Percentiles rank a stretch among this genome's conserved stretches.
phyloP scores from a whole-genome alignment of 768 basidiomycete species.

The Epithele typhae region DNA sequence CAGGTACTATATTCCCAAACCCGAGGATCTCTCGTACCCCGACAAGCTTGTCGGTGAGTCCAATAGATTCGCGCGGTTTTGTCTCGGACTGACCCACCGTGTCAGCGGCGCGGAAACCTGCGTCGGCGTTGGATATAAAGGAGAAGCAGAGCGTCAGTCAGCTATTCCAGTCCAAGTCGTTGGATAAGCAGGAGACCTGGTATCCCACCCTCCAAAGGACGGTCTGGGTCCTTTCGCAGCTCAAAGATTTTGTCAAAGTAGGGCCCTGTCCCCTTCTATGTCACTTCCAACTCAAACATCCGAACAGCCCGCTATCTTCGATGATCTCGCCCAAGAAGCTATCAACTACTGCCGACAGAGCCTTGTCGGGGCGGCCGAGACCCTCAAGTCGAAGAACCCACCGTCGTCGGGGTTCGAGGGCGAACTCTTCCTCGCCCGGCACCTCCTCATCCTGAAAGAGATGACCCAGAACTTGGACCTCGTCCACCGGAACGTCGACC shows the following conservation, averaged over 20 bases:
- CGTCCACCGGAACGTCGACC: constrained; percentile 41
- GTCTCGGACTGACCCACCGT: too few relatives aligned
- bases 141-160: constrained; percentile 70
- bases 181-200: constrained; percentile 83
- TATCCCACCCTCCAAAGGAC: constrained; percentile 87
- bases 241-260: constrained; percentile 92
- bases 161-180: constrained; percentile 64
- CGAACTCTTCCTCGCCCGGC: constrained; percentile 83
- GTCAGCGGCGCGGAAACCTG: constrained; percentile 45
- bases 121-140: constrained; percentile 40
- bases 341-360: constrained; percentile 79
- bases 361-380: constrained; percentile 66
- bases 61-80: not conserved
- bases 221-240: constrained; percentile 85
- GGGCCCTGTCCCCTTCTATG: constrained; percentile 13
- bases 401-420: constrained; percentile 57
- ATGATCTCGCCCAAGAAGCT: constrained; percentile 95
- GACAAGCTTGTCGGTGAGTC: constrained; percentile 68
- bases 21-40: constrained; percentile 84
- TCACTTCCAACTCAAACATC: not conserved
- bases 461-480: constrained; percentile 74
- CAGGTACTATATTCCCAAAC: constrained; percentile 70
- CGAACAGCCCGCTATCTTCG: constrained; percentile 84
- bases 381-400: constrained; percentile 48
- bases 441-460: constrained; percentile 90